Percentiles rank a stretch among this genome's conserved stretches.
Conservation (phyloP, 208 protist genomes). For the Naegleria lovaniensis region DNA sequence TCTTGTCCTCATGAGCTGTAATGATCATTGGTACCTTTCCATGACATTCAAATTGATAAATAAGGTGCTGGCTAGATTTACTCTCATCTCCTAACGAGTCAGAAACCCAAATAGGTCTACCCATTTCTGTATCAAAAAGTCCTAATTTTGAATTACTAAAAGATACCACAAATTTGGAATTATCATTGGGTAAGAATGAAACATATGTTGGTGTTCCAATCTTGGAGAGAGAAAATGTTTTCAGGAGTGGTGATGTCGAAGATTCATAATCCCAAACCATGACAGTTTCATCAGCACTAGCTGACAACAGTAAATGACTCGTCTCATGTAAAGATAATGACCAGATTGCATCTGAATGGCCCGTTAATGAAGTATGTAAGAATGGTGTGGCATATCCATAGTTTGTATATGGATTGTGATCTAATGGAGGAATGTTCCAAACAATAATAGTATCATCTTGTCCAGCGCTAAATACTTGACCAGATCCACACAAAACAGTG, state of each 20-base stretch:
- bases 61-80: background rate
- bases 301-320: background rate
- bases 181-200: background rate
- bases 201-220: conserved; percentile 29
- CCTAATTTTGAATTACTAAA: background rate
- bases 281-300: conserved; percentile 16
- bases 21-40: background rate
- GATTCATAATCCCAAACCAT: conserved; percentile 16
- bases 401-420: conserved; percentile 16
- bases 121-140: background rate
- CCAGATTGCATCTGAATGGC: conserved; percentile 34
- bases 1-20: background rate
- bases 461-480: conserved; percentile 9
- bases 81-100: background rate
- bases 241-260: background rate
- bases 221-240: conserved; percentile 24
- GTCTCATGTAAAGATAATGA: background rate
- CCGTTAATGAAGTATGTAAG: background rate
- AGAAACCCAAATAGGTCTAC: background rate
- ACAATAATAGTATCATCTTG: conserved; percentile 26
- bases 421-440: conserved; percentile 19
- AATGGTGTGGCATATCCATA: conserved; percentile 23
- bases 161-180: background rate
- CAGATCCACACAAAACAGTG: background rate
- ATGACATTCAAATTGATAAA: conserved; percentile 10